Base-by-base conservation (phyloP, 1,284 basidiomycete genomes). In the Pulveroboletus sp. region DNA sequence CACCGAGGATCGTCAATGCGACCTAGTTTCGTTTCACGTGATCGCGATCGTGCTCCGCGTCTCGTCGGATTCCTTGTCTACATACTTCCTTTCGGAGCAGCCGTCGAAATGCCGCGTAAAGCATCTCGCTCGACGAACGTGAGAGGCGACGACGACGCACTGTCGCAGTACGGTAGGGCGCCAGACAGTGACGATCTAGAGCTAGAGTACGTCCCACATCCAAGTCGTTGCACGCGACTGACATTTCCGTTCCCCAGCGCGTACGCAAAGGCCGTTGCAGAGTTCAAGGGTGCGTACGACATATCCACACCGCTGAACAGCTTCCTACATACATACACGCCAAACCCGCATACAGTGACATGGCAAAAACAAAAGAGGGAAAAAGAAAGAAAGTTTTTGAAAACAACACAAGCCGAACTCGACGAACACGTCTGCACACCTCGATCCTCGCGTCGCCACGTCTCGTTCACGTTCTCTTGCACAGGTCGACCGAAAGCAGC, bases 281-380 rank as follows among this genome's bases (percentile, higher is more conserved):
- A 71, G 28, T 73, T 71, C 60, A 71, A 73, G 47, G 59, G 69
- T 73, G 6, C 54, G 63, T 57, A 6, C 17, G 15, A 40, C 10
- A 7, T 2, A 17, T 20, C 3, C 33, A n/a, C 33, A 3, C 20
- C 39, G 2, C 18, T 8, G 18, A 35, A 18, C 18, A 4, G n/a
- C 22, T 26, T 22, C 12, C 10, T 14, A 10, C 22, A 11, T 20
- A 29, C 43, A 36, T 35, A 40, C 29, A 45, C 18, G 26, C 26
- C 20, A 33, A 3, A 26, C 25, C 15, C 39, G 31, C n/a, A 20
- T 20, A 40, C 50, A 77, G 77, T 70, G 31, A 70, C 75, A 5
- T 76, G 75, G 74, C 72, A 77, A 55, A 77, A 75, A 65, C 75
- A 76, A 36, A 66, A 66, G 36, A 68, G 57, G 52, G 74, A 74